Conservation (phyloP, 2,329 filamentous ascomycete genomes). For the Apiospora malaysiana region DNA sequence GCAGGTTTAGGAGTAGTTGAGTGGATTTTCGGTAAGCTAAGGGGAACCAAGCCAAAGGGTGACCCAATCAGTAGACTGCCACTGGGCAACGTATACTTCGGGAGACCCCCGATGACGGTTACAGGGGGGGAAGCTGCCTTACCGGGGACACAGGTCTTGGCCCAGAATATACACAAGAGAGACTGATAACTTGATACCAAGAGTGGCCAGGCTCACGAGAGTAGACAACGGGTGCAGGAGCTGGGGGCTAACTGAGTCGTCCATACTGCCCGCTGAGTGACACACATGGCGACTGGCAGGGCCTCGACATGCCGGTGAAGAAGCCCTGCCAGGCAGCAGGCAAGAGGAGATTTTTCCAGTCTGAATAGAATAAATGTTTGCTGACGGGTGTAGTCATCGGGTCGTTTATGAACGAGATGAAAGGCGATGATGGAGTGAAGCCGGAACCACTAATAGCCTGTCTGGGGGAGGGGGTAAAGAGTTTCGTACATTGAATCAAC, state of each 20-base stretch:
- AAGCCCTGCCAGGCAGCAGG: not conserved
- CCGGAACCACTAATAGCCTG: not conserved
- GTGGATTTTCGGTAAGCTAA: not conserved
- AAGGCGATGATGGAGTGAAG: not conserved
- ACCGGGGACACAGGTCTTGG: not conserved
- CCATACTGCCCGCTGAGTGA: not conserved
- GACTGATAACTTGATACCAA: not conserved
- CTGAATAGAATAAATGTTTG: not conserved
- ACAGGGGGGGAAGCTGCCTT: not conserved
- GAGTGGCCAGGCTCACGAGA: not conserved
- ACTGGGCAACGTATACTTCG: not conserved
- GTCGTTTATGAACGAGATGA: not conserved
- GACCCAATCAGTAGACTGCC: not conserved
- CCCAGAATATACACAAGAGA: not conserved
- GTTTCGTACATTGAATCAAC: not conserved
- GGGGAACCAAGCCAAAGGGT: not conserved
- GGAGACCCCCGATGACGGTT: not conserved
- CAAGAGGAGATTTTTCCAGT: not conserved
- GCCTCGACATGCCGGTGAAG: slow-evolving; percentile 4
- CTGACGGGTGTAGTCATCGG: not conserved
- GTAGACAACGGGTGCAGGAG: not conserved
- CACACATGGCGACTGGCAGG: not conserved
- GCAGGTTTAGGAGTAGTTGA: slow-evolving; percentile 5
- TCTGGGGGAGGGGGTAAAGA: not conserved
- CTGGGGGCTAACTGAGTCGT: not conserved